Base-by-base conservation (phyloP, 192 early-diverging fungal genomes). In the Spizellomyces punctatus region DNA sequence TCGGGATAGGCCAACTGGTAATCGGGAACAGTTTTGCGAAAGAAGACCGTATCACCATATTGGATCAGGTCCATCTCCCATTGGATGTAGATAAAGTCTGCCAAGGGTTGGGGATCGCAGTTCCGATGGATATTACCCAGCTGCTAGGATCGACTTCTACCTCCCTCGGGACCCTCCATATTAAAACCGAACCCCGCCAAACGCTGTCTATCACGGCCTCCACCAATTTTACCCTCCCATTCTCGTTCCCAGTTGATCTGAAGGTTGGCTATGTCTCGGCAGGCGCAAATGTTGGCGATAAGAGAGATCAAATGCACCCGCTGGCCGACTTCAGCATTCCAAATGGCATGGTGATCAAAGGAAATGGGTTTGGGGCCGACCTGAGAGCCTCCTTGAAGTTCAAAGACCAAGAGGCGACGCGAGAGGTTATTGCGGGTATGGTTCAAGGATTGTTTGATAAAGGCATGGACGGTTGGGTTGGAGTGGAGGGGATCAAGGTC, bases 191-290 rank as follows among this genome's bases (percentile, higher is more conserved):
- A 16, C 74, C 66, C 22, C 58, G 36, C 6, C 19, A 22, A 7
- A n/a, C 47, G 5, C n/a, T 68, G n/a, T 48, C 59, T 16, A 52
- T 68, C 42, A 21, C n/a, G 2, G 65, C 65, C 16, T 66, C 58
- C 45, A 60, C 65, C 22, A 64, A 63, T 52, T 72, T 72, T 43
- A 57, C 36, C 50, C 58, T 78, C 10, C 62, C 64, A 36, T 36
- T 78, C 21, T 71, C 76, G 5, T 73, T 78, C 60, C 57, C 69
- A 41, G 69, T 72, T 43, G 72, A 78, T 47, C 44, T 74, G 4
- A 58, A 73, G 10, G 71, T 78, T 66, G 64, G 64, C 43, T 66
- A 70, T 54, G 10, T 72, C 65, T 60, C 66, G 22, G 59, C 54
- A 5, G 22, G 47, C 4, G 60, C 72, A 1, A 56, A 71, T 17